A percentile compares a stretch with the other conserved stretches of the same genome.
Conservation (phyloP, 1,139 yeast species). For the Hyphopichia wangnamkhiaoensis region DNA sequence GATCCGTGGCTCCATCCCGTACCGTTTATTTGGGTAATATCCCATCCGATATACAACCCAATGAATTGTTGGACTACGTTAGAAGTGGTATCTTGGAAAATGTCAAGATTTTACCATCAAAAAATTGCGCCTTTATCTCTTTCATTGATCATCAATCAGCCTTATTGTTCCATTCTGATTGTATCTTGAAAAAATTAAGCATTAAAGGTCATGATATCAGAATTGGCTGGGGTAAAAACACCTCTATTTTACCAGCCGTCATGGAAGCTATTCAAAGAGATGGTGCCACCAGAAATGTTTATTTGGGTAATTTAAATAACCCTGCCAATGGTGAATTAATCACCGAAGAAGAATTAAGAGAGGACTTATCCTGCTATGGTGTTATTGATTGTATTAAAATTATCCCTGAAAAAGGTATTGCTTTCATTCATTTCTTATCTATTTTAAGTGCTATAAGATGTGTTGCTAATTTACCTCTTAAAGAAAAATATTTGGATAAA, state of each 20-base stretch:
- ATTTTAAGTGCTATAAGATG: constrained; percentile 60
- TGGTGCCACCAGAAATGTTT: constrained; percentile 90
- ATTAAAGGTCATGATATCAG: constrained; percentile 59
- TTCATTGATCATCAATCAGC: constrained; percentile 64
- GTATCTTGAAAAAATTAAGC: constrained; percentile 56
- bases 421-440: constrained; percentile 61
- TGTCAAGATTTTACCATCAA: constrained; percentile 55
- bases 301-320: constrained; percentile 69
- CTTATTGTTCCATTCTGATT: constrained; percentile 60
- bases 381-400: constrained; percentile 58
- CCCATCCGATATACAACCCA: constrained; percentile 77
- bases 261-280: constrained; percentile 75
- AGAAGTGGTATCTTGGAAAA: constrained; percentile 89
- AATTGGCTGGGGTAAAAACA: constrained; percentile 71
- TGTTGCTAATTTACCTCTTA: constrained; percentile 56
- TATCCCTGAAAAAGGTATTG: constrained; percentile 59
- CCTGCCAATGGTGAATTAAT: constrained; percentile 48
- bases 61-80: constrained; percentile 84
- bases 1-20: constrained; percentile 63
- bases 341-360: constrained; percentile 57
- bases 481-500: constrained; percentile 55
- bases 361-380: constrained; percentile 54
- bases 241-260: constrained; percentile 68
- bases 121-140: constrained; percentile 64
- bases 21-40: constrained; percentile 91